Base-by-base conservation (phyloP, 2,329 filamentous ascomycete species). In the Diaporthe sp. region DNA sequence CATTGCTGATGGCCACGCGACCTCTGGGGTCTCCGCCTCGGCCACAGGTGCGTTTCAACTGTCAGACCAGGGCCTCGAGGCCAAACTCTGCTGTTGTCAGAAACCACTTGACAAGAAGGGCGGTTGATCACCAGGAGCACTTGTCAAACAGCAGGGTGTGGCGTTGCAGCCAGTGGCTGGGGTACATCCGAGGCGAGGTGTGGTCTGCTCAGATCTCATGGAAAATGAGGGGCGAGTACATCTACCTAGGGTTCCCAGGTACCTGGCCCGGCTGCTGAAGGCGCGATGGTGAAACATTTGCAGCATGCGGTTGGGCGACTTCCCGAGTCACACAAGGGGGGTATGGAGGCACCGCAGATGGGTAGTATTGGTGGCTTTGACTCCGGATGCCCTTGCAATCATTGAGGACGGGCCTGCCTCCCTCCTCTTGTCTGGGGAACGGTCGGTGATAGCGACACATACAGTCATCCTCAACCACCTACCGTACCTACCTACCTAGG, bases 251-350 rank as follows among this genome's bases (percentile, higher is more conserved):
- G 30, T 6, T 35, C 30, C 42, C 10, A 68, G n/a, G 63, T 68
- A 51, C 44, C 63, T 53, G n/a, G 12, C 32, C 63, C 30, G 63
- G 47, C 63, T 25, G 47, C 44, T 53, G 63, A 68, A 53, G 39
- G 63, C 72, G 27, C 51, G 51, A 63, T 74, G 69, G 53, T 74
- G 73, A 74, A 72, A 74, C 73, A 68, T 66, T 56, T 68, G 30
- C 63, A 68, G 63, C 63, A 10, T 68, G 63, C 69, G 73, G 73
- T 58, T 74, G 58, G 53, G 37, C 63, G 63, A 68, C 63, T 53
- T 68, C 63, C 63, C 63, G 63, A 68, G 63, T 68, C 63, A 68
- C 63, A 68, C 63, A 68, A 68, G 63, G 63, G 63, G 63, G 63
- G 47, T 30, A 39, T 66, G 44, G 47, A 32, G 51, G 63, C 32